phyloP scores from a whole-genome alignment of 2,329 filamentous ascomycete genomes.

The Orbilia ellipsospora region DNA sequence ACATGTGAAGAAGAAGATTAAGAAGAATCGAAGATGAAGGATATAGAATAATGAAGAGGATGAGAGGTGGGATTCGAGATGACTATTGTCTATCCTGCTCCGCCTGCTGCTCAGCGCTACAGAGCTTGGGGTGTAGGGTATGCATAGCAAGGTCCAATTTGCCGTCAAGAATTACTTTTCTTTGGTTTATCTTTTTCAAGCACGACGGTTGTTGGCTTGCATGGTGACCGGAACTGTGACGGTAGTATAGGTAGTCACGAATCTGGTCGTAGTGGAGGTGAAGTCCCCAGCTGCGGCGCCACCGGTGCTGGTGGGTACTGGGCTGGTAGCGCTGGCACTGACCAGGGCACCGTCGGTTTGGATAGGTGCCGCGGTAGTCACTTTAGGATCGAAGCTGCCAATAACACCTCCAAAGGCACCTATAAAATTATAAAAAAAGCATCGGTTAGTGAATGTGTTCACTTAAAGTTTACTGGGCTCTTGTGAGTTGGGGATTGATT shows the following conservation, averaged over 20 bases:
- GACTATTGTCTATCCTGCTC: neutral
- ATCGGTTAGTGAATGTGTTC: too few relatives aligned
- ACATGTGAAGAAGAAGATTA: neutral
- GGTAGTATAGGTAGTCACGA: conserved; percentile 31
- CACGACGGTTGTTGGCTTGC: conserved; percentile 9
- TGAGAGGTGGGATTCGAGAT: too few relatives aligned
- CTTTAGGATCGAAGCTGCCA: conserved; percentile 22
- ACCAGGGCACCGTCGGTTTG: neutral
- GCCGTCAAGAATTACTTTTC: neutral
- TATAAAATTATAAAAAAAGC: neutral
- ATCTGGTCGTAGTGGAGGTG: conserved; percentile 36
- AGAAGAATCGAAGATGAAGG: too few relatives aligned
- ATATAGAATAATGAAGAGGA: too few relatives aligned
- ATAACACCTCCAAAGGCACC: conserved; percentile 43
- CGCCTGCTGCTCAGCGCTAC: neutral
- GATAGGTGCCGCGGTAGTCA: neutral
- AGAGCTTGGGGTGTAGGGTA: neutral
- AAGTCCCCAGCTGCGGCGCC: neutral
- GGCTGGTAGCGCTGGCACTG: neutral
- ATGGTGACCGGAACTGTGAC: conserved; percentile 29
- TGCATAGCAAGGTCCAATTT: neutral
- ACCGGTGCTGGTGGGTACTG: neutral
- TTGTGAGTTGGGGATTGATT: neutral
- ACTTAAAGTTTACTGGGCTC: too few relatives aligned
- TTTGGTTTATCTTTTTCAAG: neutral